Evolutionary conservation across 768 basidiomycete species (phyloP).

Genomic region (Lentinula lateritia): DNA sequence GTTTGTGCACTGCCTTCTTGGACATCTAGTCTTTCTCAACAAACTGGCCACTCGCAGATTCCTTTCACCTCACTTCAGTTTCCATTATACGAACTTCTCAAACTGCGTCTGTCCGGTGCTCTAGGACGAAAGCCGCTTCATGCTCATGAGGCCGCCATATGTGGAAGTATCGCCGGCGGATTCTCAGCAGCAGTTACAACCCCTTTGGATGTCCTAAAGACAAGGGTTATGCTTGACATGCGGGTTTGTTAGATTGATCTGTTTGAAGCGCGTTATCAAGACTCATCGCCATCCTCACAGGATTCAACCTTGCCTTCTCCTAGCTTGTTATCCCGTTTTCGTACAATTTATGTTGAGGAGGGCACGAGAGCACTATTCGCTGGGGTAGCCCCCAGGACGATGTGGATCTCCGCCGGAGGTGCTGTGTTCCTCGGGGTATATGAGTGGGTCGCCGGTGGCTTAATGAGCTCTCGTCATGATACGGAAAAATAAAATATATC

Average conservation of each 20-base stretch:
- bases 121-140: constrained; percentile 53
- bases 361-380: constrained; percentile 75
- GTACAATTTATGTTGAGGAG: constrained; percentile 64
- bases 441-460: constrained; percentile 64
- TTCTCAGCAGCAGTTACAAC: constrained; percentile 88
- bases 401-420: constrained; percentile 96
- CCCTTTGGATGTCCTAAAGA: constrained; percentile 94
- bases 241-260: constrained; percentile 42
- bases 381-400: constrained; percentile 84
- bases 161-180: constrained; percentile 89
- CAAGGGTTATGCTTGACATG: constrained; percentile 92
- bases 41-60: constrained; percentile 46
- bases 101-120: constrained; percentile 52
- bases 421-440: constrained; percentile 98
- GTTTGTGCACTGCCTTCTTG: constrained; percentile 26
- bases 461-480: constrained; percentile 24
- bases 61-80: constrained; percentile 97
- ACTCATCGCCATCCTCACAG: constrained; percentile 46
- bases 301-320: constrained; percentile 30
- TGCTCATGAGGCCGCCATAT: constrained; percentile 76
- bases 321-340: constrained; percentile 50
- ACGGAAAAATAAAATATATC: neutral
- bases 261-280: neutral
- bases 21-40: no score
- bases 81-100: constrained; percentile 89